phyloP scores from a whole-genome alignment of 345 rosid genomes.

The Populus euphratica region DNA sequence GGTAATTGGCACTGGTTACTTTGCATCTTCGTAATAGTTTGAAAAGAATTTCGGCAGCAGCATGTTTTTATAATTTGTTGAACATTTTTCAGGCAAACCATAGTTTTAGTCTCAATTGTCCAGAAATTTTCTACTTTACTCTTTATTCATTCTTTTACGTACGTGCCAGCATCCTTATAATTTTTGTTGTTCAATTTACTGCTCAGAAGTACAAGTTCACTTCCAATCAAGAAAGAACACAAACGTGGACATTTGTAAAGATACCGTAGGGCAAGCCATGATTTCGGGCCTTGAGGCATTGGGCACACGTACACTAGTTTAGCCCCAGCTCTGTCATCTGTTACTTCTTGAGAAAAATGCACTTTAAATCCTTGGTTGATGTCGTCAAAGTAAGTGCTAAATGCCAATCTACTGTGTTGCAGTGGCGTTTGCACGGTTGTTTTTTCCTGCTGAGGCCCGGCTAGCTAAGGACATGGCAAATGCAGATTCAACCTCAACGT shows the following conservation, averaged over 20 bases:
- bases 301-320: neutral
- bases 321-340: neutral
- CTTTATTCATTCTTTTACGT: no score
- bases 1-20: neutral
- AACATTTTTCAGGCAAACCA: neutral
- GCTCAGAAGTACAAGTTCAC: neutral
- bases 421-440: slow-evolving; percentile 41
- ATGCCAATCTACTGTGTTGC: slow-evolving; percentile 8
- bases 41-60: neutral
- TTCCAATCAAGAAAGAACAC: neutral
- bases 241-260: neutral
- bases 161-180: neutral
- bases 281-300: neutral
- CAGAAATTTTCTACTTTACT: no score
- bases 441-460: slow-evolving; percentile 47
- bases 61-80: neutral
- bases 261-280: neutral
- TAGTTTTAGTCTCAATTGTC: neutral
- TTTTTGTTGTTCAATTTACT: neutral
- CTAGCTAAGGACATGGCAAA: slow-evolving; percentile 44
- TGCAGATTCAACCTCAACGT: slow-evolving; percentile 26
- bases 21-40: neutral
- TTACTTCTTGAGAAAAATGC: neutral
- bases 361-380: neutral
- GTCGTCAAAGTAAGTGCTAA: neutral